These are phyloP conservation scores for Penicillium sp. DNA, from an alignment of 2,329 filamentous ascomycete genomes.

Conservation along the genomic window DNA sequence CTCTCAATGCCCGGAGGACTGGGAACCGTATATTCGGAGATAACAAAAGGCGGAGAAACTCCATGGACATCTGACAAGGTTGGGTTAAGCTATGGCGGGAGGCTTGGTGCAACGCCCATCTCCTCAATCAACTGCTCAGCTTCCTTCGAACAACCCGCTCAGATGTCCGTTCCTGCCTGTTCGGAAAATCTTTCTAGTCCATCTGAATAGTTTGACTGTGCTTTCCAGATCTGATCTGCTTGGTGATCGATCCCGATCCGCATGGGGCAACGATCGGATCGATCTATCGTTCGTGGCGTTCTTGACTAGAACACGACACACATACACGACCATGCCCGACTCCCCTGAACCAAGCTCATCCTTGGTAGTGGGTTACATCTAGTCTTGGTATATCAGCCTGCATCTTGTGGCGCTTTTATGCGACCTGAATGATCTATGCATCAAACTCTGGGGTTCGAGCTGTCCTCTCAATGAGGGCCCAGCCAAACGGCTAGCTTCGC, in stretches of 20 bases:
- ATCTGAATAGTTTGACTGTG: background rate
- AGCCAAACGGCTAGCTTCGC: background rate
- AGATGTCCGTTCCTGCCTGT: background rate
- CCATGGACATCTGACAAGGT: slow-evolving; percentile 10
- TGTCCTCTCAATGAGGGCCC: background rate
- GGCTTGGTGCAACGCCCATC: slow-evolving; percentile 1
- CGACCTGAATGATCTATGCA: slow-evolving; percentile 8
- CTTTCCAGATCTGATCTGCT: slow-evolving; percentile 7
- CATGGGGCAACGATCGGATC: slow-evolving; percentile 13
- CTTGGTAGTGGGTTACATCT: background rate
- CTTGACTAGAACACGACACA: background rate
- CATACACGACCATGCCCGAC: background rate
- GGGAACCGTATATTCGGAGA: background rate
- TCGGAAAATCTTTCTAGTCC: background rate
- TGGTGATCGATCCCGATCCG: slow-evolving; percentile 18
- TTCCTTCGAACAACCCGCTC: background rate
- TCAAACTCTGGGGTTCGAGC: background rate
- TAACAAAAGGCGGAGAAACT: background rate
- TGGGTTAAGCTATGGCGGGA: slow-evolving; percentile 7
- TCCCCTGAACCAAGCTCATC: background rate
- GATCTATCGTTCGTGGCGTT: slow-evolving; percentile 8
- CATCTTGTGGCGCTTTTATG: slow-evolving; percentile 2
- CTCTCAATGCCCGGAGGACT: background rate
- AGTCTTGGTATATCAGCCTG: slow-evolving; percentile 1
- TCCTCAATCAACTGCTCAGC: background rate